These are phyloP conservation scores for Pichia paraexigua DNA, from an alignment of 805 yeast species.

Conservation along the genomic window DNA sequence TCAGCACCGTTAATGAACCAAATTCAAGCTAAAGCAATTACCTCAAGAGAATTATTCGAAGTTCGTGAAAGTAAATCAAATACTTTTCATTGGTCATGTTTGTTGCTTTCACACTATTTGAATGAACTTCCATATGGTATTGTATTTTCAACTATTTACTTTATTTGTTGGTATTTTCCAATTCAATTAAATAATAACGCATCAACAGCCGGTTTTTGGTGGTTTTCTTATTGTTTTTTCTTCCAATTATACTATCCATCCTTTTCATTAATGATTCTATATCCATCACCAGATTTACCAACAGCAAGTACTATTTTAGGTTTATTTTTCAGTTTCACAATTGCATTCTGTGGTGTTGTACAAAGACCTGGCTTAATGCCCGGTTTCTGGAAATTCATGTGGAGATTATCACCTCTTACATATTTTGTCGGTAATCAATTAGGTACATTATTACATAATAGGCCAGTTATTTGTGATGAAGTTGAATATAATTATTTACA, in stretches of 20 bases:
- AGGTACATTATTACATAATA: constrained; percentile 41
- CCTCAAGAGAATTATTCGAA: constrained; percentile 55
- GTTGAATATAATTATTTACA: constrained; percentile 43
- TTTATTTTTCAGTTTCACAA: constrained; percentile 46
- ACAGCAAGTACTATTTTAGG: constrained; percentile 57
- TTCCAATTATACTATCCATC: constrained; percentile 39
- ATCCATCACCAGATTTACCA: constrained; percentile 55
- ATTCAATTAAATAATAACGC: constrained; percentile 28
- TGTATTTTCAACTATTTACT: constrained; percentile 41
- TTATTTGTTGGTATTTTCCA: constrained; percentile 32
- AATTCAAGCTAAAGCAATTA: constrained; percentile 51
- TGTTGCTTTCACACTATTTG: constrained; percentile 45
- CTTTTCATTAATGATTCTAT: constrained; percentile 47
- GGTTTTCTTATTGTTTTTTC: constrained; percentile 28
- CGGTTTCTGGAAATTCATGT: constrained; percentile 81
- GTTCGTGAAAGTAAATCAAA: constrained; percentile 64
- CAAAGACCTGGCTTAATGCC: constrained; percentile 56
- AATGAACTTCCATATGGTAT: constrained; percentile 57
- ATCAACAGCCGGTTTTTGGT: constrained; percentile 42
- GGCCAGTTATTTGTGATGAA: constrained; percentile 40
- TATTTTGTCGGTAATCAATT: constrained; percentile 53
- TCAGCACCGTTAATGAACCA: constrained; percentile 57
- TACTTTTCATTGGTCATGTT: constrained; percentile 63
- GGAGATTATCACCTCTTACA: constrained; percentile 64
- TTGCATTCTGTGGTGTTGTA: constrained; percentile 64